Evolutionary conservation across 768 basidiomycete genomes (phyloP).

Genomic region (Phylloporus arenicola): DNA sequence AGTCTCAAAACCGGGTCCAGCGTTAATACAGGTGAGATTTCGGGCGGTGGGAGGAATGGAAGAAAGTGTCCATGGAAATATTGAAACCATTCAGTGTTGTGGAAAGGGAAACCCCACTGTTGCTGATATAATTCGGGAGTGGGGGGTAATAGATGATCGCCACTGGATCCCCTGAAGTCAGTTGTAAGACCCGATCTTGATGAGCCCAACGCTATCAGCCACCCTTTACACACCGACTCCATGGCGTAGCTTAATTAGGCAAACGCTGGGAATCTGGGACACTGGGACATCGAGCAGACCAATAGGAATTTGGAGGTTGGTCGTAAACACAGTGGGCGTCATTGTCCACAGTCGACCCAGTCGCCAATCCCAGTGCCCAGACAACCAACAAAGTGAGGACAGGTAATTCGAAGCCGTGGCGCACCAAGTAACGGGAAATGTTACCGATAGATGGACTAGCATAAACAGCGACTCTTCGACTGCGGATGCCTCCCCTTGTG

Average conservation of each 20-base stretch:
- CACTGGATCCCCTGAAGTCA: neutral
- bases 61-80: conserved; percentile 10
- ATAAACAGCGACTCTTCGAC: conserved; percentile 12
- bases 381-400: conserved; percentile 6
- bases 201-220: neutral
- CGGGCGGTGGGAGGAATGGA: conserved; percentile 9
- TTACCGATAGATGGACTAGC: conserved; percentile 7
- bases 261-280: neutral
- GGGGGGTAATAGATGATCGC: conserved; percentile 14
- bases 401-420: conserved; percentile 5
- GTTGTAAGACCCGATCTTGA: neutral
- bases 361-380: conserved; percentile 13
- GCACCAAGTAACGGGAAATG: conserved; percentile 3
- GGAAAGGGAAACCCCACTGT: neutral
- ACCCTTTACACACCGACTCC: neutral
- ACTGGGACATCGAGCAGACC: neutral
- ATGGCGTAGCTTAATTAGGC: conserved; percentile 1
- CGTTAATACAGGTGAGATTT: conserved; percentile 3
- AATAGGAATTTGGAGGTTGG: too few species aligned
- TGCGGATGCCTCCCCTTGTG: conserved; percentile 5
- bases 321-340: neutral
- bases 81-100: conserved; percentile 12
- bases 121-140: neutral
- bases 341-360: conserved; percentile 12
- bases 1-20: accelerated